Evolutionary conservation across 148 eudicot species (phyloP), one percentile per base, ranked within the genome.

Genomic region (Nepenthes mirabilis): DNA sequence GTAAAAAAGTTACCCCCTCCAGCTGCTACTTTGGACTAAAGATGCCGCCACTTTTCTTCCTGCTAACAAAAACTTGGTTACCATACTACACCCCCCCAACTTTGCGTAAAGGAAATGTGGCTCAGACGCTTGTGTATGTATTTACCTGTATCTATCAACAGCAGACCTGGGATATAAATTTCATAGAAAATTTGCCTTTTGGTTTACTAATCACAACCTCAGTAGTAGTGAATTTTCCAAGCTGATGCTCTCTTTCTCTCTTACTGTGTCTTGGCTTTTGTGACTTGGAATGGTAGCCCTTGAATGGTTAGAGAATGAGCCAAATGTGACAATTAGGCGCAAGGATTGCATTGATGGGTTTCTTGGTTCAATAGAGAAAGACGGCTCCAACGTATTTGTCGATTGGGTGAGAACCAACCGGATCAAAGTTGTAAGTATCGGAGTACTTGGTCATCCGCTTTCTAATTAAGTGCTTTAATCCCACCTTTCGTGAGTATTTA

Each of bases 311-410:
- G 94, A 91, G 76, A 74, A 82, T 52, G 94, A 91, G 74, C 70
- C 88, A 52, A 88, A 80, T 74, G 98, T 68, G 47, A 88, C 91
- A 13, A 65, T 88, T 33, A 77, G 96, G 72, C 62, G 73, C 68
- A 93, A 93, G 72, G 94, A 82, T 68, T 93, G 98, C 71, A 82
- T 88, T 65, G 89, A 93, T 70, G 98, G 98, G 37, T 86, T 86
- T 74, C 51, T 93, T 52, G 98, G 95, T 61, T 86, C 98, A 10
- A 63, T 77, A 9, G 95, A 93, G 48, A 75, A 83, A 71, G 84
- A 88, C 64, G 96, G 98, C 4, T 82, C 95, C 70, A 93, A 93
- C 75, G 79, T 77, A 49, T 93, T 93, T 59, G 96, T 79, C 33
- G 65, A 93, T 54, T 93, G 98, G 98, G 87, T 93, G 59, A 85